Base-by-base conservation (phyloP, 1,284 basidiomycete genomes). In the Malassezia nana region DNA sequence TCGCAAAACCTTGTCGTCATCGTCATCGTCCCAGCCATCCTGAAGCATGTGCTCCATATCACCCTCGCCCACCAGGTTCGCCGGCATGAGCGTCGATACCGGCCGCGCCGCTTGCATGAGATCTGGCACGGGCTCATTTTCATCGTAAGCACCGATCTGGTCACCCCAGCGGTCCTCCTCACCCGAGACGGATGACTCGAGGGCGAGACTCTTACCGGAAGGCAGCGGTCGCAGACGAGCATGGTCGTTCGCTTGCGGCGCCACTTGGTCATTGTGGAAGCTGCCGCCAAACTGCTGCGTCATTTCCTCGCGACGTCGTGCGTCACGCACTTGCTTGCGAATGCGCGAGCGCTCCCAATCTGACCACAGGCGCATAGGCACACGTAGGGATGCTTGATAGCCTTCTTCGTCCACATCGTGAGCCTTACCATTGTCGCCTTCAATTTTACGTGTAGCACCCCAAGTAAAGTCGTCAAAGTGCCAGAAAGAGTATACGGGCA, bases 401-500 rank as follows among this genome's bases (percentile, higher is more conserved):
- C 77, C 78, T 44, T 79, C 81, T 28, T 83, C 83, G 16, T 80
- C 81, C 18, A 82, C 86, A 16, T 80, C 81, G 67, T 94, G 89
- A 7, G 81, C 84, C 60, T 83, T 81, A 43, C 79, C 82, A 46
- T 71, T 60, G 53, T 75, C 74, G 35, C 71, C 65, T 76, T 87
- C 88, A 4, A 98, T 90, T 78, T 91, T 91, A 67, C 94, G 90
- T 70, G 92, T 98, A 76, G 95, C 89, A 68, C 92, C 92, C 92
- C 92, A 96, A 30, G 89, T 91, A 75, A 95, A 94, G 76, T 98
- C 94, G 69, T 98, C 94, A 76, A 98, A 96, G 77, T 98, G 91
- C 91, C 91, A 96, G 76, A 96, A 96, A 24, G 91, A 86, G 76
- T 95, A 95, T 4, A 91, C 78, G 6, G 91, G 92, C 3, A 64